Conservation (phyloP, 1,284 basidiomycete genomes). For the Rhodotorula sp. region DNA sequence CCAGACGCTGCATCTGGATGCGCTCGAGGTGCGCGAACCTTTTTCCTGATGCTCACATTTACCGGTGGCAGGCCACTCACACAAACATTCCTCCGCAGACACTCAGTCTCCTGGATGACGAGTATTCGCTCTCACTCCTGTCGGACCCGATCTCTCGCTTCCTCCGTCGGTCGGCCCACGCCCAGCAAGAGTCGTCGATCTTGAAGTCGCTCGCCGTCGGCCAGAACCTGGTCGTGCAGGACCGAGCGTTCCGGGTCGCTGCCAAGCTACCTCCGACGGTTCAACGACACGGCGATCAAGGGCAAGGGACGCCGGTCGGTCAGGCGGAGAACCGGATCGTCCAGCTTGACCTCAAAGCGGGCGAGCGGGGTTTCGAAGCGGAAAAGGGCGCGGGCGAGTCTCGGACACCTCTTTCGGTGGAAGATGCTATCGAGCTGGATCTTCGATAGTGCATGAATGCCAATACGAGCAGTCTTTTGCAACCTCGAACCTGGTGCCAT, state of each 20-base stretch:
- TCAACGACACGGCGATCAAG: neutral
- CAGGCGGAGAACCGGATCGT: neutral
- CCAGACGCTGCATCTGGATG: conserved; percentile 73
- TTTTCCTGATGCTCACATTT: no score
- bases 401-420: neutral
- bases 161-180: conserved; percentile 70
- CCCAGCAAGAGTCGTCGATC: conserved; percentile 65
- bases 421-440: conserved; percentile 29
- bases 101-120: conserved; percentile 65
- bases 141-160: conserved; percentile 75
- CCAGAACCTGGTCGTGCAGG: conserved; percentile 63
- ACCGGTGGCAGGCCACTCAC: neutral
- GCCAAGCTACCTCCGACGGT: neutral
- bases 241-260: conserved; percentile 14
- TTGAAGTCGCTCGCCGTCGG: conserved; percentile 67
- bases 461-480: neutral
- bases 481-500: no score
- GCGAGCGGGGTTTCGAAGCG: conserved; percentile 3
- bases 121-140: conserved; percentile 70
- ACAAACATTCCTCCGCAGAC: conserved; percentile 54
- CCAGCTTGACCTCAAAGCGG: neutral
- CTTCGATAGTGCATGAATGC: conserved; percentile 8
- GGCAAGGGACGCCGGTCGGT: neutral
- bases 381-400: neutral
- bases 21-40: conserved; percentile 59